Evolutionary conservation across 2,329 filamentous ascomycete genomes (phyloP), one percentile per base, ranked within the genome.

Genomic region (Fusarium nisikadoi): DNA sequence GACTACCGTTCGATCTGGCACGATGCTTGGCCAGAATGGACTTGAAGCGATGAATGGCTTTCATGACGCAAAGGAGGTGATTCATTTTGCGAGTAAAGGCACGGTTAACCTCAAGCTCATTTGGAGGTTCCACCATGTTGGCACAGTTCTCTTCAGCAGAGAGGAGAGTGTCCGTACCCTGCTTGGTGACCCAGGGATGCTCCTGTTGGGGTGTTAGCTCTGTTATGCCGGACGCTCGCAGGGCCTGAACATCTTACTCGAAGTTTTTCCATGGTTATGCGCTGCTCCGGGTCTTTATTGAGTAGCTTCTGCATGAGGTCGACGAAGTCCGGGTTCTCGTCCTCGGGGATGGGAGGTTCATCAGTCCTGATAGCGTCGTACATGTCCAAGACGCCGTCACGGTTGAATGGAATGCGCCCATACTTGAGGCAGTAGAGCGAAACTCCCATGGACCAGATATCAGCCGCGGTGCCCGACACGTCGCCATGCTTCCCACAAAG

Each of bases 391-490:
- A 98, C 90, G 23, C 90, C 91, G 10, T 89, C 85, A 62, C 92
- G 89, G 77, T 95, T 92, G 78, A 98, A 99, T 0, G 96, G 96
- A 68, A 99, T 92, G 54, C 85, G 87, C 36, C 96, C 96, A 77
- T 97, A 98, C 68, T 93, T 91, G 42, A 99, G 86, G 80, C 96
- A 99, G 80, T 95, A 98, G 5, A 99, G 85, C 4, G 95, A 97
- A 13, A 98, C 92, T 11, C 96, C 96, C 95, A 98, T 98, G 7
- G 95, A 97, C 96, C 96, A 99, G 59, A 99, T 94, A 81, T 99
- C 96, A 8, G 94, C 94, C 8, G 95, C 94, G 75, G 90, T 93
- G 16, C 96, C 96, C 6, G 93, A 95, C 3, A 98, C 92, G 73
- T 95, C 91, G 2, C 93, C 94, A 79, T 98, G 95, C 76, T 90